Evolutionary conservation across 306 rosid species (phyloP).

Genomic region (Echinosophora koreensis): DNA sequence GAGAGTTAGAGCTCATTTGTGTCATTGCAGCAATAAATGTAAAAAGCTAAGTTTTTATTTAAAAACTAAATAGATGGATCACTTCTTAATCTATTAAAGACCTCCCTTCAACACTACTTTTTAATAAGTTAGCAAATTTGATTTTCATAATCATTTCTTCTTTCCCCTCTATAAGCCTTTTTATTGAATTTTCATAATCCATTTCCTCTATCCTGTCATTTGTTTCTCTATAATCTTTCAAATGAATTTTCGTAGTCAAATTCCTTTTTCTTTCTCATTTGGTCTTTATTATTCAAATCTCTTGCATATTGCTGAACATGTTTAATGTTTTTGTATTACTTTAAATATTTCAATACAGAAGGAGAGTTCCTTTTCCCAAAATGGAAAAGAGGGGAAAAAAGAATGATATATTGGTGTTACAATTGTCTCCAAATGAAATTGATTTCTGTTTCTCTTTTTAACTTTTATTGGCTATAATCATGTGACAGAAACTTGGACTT

Average conservation of each 20-base stretch:
- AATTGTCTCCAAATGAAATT: neutral
- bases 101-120: too few relatives aligned
- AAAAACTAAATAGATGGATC: too few relatives aligned
- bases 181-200: neutral
- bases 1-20: too few relatives aligned
- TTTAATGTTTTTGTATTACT: neutral
- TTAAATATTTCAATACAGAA: neutral
- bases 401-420: neutral
- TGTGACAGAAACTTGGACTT: slow-evolving; percentile 1
- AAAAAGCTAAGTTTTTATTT: too few relatives aligned
- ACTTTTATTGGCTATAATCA: neutral
- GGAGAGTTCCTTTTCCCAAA: slow-evolving; percentile 1
- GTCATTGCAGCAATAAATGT: too few relatives aligned
- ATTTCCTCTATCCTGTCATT: neutral
- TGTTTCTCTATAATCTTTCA: neutral
- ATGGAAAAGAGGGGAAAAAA: neutral
- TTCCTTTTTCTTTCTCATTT: neutral
- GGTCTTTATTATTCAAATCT: neutral
- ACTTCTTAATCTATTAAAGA: too few relatives aligned
- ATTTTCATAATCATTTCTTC: too few relatives aligned
- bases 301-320: neutral
- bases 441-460: neutral
- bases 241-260: neutral
- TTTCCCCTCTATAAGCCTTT: neutral
- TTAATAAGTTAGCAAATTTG: too few relatives aligned